Conservation (phyloP, 257 asterid species). For the Solanum boliviense region DNA sequence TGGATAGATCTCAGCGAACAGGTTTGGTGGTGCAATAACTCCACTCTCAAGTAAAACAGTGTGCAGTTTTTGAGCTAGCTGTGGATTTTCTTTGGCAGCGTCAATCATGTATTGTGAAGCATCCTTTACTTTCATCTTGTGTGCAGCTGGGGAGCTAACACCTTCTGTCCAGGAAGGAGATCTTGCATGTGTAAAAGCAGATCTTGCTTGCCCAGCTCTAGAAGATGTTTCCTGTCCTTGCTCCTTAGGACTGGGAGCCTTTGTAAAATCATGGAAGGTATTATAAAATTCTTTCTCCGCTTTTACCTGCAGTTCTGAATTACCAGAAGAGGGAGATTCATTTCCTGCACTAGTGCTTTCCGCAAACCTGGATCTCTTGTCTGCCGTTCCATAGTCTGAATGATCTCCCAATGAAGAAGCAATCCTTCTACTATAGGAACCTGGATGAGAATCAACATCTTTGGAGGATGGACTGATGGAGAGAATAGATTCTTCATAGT, state of each 20-base stretch:
- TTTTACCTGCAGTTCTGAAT: conserved; percentile 13
- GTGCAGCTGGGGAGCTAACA: conserved; percentile 79
- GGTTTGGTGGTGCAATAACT: conserved; percentile 84
- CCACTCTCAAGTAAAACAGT: conserved; percentile 92
- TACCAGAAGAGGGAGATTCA: conserved; percentile 18
- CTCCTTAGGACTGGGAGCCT: conserved; percentile 22
- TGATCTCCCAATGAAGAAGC: conserved; percentile 25
- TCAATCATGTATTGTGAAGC: conserved; percentile 91
- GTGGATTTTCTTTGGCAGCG: conserved; percentile 94
- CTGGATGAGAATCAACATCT: conserved; percentile 21
- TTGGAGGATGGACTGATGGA: conserved; percentile 11
- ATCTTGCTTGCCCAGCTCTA: conserved; percentile 30
- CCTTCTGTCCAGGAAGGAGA: conserved; percentile 99
- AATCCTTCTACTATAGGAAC: conserved; percentile 31
- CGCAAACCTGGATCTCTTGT: conserved; percentile 17
- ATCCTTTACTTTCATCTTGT: conserved; percentile 79
- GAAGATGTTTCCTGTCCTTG: conserved; percentile 22
- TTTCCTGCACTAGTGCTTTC: conserved; percentile 19
- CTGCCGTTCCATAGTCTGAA: conserved; percentile 16
- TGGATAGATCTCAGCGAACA: conserved; percentile 64
- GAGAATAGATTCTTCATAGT: conserved; percentile 21
- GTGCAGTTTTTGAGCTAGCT: conserved; percentile 89
- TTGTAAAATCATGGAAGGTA: conserved; percentile 17
- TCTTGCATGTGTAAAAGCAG: conserved; percentile 53
- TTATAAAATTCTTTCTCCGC: conserved; percentile 20